Evolutionary conservation across 192 early-diverging fungal species (phyloP).

Genomic region (Linnemannia hyalina): DNA sequence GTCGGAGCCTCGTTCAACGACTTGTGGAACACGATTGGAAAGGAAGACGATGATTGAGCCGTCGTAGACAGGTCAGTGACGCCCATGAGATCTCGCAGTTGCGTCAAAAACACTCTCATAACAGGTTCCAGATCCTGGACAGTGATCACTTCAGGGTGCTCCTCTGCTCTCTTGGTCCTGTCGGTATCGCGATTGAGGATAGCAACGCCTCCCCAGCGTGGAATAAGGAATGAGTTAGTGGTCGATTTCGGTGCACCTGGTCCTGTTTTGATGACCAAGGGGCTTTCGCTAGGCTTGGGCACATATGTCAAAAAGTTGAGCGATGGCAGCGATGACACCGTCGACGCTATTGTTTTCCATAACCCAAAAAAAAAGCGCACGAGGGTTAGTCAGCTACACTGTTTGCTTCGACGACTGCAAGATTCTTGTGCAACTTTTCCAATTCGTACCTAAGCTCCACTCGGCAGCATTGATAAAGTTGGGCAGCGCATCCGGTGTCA

Average conservation of each 20-base stretch:
- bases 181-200: conserved; percentile 73
- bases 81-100: conserved; percentile 88
- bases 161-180: background rate
- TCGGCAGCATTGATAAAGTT: conserved; percentile 96
- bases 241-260: conserved; percentile 57
- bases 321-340: conserved; percentile 82
- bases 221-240: conserved; percentile 90
- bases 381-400: background rate
- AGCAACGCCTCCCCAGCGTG: conserved; percentile 95
- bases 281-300: conserved; percentile 74
- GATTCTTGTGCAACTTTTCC: background rate
- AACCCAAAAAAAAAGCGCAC: background rate
- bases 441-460: conserved; percentile 87
- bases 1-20: conserved; percentile 75
- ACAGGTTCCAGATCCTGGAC: conserved; percentile 73
- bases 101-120: conserved; percentile 85
- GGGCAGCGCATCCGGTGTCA: conserved; percentile 81
- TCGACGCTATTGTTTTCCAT: conserved; percentile 72
- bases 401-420: background rate
- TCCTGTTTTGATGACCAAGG: conserved; percentile 75
- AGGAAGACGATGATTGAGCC: background rate
- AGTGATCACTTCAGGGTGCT: conserved; percentile 45
- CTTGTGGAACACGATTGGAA: conserved; percentile 53
- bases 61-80: conserved; percentile 66
- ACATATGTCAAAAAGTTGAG: conserved; percentile 94